Evolutionary conservation across 768 basidiomycete genomes (phyloP).

Genomic region (Boletus sp.): DNA sequence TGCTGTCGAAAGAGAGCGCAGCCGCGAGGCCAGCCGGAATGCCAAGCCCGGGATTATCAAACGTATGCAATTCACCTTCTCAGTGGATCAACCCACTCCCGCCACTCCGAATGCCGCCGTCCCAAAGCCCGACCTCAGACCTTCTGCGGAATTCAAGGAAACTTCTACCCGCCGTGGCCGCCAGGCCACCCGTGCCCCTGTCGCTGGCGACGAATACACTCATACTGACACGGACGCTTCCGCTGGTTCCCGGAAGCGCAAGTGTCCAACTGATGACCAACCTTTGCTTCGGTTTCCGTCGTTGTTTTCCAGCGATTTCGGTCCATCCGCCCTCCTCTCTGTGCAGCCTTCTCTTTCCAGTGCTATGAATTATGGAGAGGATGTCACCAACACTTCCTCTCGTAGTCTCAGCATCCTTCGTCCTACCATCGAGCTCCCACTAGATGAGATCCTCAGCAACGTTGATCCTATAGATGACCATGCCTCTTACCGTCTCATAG

Average conservation of each 20-base stretch:
- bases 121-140: constrained; percentile 65
- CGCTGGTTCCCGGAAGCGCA: constrained; percentile 28
- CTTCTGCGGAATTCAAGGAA: constrained; percentile 62
- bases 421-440: constrained; percentile 80
- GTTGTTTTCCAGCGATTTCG: constrained; percentile 72
- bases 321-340: constrained; percentile 71
- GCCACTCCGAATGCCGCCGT: constrained; percentile 41
- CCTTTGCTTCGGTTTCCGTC: constrained; percentile 65
- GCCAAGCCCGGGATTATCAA: constrained; percentile 71
- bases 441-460: constrained; percentile 69
- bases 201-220: constrained; percentile 28
- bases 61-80: constrained; percentile 89
- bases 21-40: constrained; percentile 63
- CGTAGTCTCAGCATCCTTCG: constrained; percentile 61
- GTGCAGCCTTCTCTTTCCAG: constrained; percentile 65
- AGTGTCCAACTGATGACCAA: constrained; percentile 19
- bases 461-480: constrained; percentile 26
- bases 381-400: constrained; percentile 46
- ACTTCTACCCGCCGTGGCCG: constrained; percentile 37
- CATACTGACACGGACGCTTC: constrained; percentile 23
- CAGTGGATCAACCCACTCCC: constrained; percentile 66
- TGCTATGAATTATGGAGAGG: constrained; percentile 76
- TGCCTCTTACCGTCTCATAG: background rate
- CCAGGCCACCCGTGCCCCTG: constrained; percentile 37
- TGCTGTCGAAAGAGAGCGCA: constrained; percentile 78